A percentile compares a stretch with the other conserved stretches of the same genome.
phyloP scores from a whole-genome alignment of 148 eudicot species.

The Fagopyrum esculentum region DNA sequence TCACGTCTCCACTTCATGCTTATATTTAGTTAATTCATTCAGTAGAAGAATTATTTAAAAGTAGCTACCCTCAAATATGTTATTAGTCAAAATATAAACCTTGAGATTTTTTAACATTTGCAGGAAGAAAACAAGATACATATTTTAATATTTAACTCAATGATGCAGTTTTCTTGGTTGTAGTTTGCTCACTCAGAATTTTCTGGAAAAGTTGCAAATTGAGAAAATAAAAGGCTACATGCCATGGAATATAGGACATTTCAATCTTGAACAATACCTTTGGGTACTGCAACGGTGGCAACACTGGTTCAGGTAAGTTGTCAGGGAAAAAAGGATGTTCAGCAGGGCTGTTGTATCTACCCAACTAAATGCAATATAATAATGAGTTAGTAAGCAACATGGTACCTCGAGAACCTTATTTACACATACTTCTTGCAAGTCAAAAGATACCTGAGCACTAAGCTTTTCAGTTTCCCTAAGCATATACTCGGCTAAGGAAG shows the following conservation, averaged over 20 bases:
- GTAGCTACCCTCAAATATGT: not conserved
- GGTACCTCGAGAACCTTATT: not conserved
- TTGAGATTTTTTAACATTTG: not conserved
- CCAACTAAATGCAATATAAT: conserved; percentile 37
- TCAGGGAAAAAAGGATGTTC: conserved; percentile 91
- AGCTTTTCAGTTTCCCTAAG: conserved; percentile 87
- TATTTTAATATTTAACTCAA: too few relatives aligned
- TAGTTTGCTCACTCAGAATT: too few relatives aligned
- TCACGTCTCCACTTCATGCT: not conserved
- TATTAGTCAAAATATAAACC: not conserved
- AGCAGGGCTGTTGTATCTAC: conserved; percentile 82
- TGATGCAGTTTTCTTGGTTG: too few relatives aligned
- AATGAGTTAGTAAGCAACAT: not conserved
- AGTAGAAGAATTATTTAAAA: not conserved
- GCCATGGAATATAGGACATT: not conserved
- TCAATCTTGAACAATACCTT: conserved; percentile 33
- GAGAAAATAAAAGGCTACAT: not conserved
- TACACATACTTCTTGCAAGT: not conserved
- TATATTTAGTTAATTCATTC: not conserved
- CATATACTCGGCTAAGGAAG: conserved; percentile 75
- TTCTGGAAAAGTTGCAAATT: not conserved
- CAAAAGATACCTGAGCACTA: conserved; percentile 58
- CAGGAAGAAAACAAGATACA: not conserved
- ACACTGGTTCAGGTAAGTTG: conserved; percentile 64
- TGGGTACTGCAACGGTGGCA: conserved; percentile 82